Evolutionary conservation across 441 rosid species (phyloP), one percentile per base, ranked within the genome.

Genomic region (Erodium texanum): DNA sequence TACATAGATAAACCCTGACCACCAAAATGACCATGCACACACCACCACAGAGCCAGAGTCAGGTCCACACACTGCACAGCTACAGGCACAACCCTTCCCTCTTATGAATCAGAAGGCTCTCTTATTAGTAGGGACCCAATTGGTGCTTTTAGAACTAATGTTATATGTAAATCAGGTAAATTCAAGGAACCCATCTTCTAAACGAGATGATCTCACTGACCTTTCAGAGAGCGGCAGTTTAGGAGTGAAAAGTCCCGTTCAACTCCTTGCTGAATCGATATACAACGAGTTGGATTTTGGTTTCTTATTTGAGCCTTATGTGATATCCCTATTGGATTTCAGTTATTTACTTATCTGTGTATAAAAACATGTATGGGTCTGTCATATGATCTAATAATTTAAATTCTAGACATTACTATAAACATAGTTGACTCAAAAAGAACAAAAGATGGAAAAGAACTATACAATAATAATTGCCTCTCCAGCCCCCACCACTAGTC

Each of bases 361-460:
- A 5, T 34, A 34, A 34, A 34, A 34, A 34, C 38, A 34, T 34
- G 38, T 34, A 34, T 34, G 7, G 0, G 7, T 0, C 7, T 34
- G 7, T 8, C n/a, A 5, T 19, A n/a, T 15, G 58, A n/a, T n/a
- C n/a, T n/a, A n/a, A n/a, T 50, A 50, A 50, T 50, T 50, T 50
- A 6, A 54, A 18, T 16, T 16, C 1, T 54, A 54, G 23, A 54
- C 10, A 7, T 16, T 18, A 54, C 61, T 54, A 18, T 5, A 54
- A 54, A 54, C 61, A 54, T 54, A 54, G 61, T 16, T 54, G 61
- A 54, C 61, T 54, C 61, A 54, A 16, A 16, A 54, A 54, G 22
- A 54, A 54, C 45, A 2, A 38, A 38, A 7, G 45, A 38, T 0
- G 23, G 20, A 54, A 54, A 54, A 16, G 6, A 19, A 54, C 1